A percentile compares a stretch with the other conserved stretches of the same genome.
Conservation (phyloP, 345 rosid genomes). For the Aegle marmelos region DNA sequence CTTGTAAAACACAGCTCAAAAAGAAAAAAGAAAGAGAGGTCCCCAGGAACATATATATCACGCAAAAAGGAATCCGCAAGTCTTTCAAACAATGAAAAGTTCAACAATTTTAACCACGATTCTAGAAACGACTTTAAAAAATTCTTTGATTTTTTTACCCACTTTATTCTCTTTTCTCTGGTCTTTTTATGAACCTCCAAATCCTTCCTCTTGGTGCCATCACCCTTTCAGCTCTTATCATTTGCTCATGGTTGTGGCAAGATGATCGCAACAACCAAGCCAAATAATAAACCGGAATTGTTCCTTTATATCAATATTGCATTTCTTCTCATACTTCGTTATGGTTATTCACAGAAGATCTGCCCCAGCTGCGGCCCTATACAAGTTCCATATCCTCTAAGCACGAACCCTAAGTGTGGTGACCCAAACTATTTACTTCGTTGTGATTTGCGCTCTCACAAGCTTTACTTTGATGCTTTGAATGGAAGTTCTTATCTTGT, state of each 20-base stretch:
- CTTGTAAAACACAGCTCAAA: neutral
- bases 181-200: slow-evolving; percentile 26
- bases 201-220: slow-evolving; percentile 5
- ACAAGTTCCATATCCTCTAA: slow-evolving; percentile 54
- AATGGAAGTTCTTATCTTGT: slow-evolving; percentile 58
- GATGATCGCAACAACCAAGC: slow-evolving; percentile 17
- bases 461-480: slow-evolving; percentile 48
- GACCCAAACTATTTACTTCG: slow-evolving; percentile 45
- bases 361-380: slow-evolving; percentile 52
- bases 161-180: slow-evolving; percentile 28
- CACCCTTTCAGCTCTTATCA: slow-evolving; percentile 8
- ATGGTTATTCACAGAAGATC: slow-evolving; percentile 31
- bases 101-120: slow-evolving; percentile 17
- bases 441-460: slow-evolving; percentile 32
- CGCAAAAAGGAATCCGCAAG: slow-evolving; percentile 18
- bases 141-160: neutral
- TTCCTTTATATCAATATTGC: neutral
- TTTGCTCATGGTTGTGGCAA: slow-evolving; percentile 14
- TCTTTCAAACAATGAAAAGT: slow-evolving; percentile 22
- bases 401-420: slow-evolving; percentile 54
- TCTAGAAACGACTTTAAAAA: slow-evolving; percentile 22
- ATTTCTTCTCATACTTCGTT: slow-evolving; percentile 13
- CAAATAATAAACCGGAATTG: neutral
- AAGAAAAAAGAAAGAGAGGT: slow-evolving; percentile 12
- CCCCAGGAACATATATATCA: neutral